Evolutionary conservation across 768 basidiomycete species (phyloP), one percentile per base, ranked within the genome.

Genomic region (Pulveroboletus sp.): DNA sequence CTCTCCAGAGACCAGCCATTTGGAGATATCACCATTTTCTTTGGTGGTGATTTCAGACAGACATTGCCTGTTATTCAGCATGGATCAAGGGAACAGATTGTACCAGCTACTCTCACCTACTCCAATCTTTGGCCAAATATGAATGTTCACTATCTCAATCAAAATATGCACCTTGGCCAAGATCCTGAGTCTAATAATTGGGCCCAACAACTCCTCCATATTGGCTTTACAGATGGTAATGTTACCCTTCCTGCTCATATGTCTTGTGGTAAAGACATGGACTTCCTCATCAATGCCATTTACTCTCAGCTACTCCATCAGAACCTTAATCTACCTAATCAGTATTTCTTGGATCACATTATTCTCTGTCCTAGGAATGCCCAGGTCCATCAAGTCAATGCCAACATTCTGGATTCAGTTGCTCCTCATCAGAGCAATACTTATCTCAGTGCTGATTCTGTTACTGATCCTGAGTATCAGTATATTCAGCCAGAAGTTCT

Each of bases 61-160:
- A n/a, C n/a, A n/a, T n/a, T n/a, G n/a, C n/a, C n/a, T n/a, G n/a
- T n/a, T n/a, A n/a, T n/a, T n/a, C n/a, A n/a, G n/a, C n/a, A n/a
- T n/a, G n/a, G n/a, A n/a, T n/a, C n/a, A n/a, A n/a, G n/a, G n/a
- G n/a, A n/a, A n/a, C n/a, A n/a, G n/a, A n/a, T n/a, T n/a, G n/a
- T n/a, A n/a, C n/a, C n/a, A n/a, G n/a, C n/a, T n/a, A n/a, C n/a
- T n/a, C n/a, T n/a, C n/a, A n/a, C n/a, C n/a, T n/a, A 58, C 8
- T 78, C 74, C n/a, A n/a, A n/a, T n/a, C 57, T 80, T 0, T 80
- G 78, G 77, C 21, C 33, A 5, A 37, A 40, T 5, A 59, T 75
- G 28, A 14, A 53, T 7, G 47, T 74, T 9, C 56, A 75, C 3
- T 56, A 67, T 36, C 66, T 78, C 4, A 47, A 37, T 4, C 49